Conservation (phyloP, 2,329 filamentous ascomycete species). For the Escovopsis sp. region DNA sequence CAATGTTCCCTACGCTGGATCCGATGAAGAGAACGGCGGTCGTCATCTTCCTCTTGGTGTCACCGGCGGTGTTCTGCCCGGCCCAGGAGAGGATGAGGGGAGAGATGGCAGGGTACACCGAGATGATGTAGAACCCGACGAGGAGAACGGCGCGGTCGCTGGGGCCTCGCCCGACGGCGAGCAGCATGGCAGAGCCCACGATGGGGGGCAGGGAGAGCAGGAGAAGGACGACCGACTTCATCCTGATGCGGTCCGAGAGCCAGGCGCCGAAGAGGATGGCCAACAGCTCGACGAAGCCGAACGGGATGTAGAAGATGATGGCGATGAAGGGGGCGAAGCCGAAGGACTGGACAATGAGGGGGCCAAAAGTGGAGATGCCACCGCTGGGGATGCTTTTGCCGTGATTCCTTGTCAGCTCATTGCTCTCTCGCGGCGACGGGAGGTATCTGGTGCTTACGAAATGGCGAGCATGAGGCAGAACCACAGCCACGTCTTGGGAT, state of each 20-base stretch:
- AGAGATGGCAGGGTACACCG: constrained; percentile 40
- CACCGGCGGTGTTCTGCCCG: constrained; percentile 45
- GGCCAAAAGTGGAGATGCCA: constrained; percentile 44
- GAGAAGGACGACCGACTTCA: constrained; percentile 39
- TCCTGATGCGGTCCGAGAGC: constrained; percentile 37
- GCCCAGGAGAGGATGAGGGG: constrained; percentile 43
- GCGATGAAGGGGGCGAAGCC: constrained; percentile 41
- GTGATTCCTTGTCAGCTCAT: neutral
- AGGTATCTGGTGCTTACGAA: constrained; percentile 22
- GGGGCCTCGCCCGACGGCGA: constrained; percentile 30
- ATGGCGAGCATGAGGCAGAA: constrained; percentile 35
- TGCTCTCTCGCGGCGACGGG: too few relatives aligned
- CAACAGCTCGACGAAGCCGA: constrained; percentile 44
- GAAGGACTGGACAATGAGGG: constrained; percentile 42
- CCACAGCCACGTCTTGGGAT: constrained; percentile 29
- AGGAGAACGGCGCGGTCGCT: constrained; percentile 34
- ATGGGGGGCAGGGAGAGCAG: constrained; percentile 42
- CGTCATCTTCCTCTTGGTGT: constrained; percentile 52
- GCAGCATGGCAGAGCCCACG: constrained; percentile 37
- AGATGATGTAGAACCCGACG: constrained; percentile 44
- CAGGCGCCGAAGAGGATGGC: constrained; percentile 43
- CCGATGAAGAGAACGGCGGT: constrained; percentile 47
- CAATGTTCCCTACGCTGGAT: constrained; percentile 46
- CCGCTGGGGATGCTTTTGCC: constrained; percentile 32
- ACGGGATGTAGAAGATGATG: constrained; percentile 46